Conservation (phyloP, 2,329 filamentous ascomycete species). For the Colletotrichum musae region DNA sequence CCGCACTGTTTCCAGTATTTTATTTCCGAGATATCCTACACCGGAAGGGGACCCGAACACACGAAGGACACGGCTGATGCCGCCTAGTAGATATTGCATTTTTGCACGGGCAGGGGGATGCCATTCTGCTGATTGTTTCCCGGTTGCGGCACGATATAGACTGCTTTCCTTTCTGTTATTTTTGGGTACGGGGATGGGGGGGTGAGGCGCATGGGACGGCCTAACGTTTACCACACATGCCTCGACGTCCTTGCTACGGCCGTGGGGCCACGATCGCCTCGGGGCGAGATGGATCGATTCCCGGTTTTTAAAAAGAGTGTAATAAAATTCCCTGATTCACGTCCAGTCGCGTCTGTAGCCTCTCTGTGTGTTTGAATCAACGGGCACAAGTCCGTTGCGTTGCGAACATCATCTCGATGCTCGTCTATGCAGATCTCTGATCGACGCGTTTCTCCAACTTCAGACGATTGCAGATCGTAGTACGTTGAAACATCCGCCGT, state of each 20-base stretch:
- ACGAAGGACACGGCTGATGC: constrained; percentile 14
- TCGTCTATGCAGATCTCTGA: no score
- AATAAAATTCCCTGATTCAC: constrained; percentile 19
- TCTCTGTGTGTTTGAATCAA: no score
- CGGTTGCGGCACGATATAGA: constrained; percentile 37
- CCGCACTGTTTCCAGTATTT: neutral
- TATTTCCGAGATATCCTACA: constrained; percentile 26
- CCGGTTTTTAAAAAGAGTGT: constrained; percentile 13
- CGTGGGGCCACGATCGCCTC: no score
- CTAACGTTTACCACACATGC: neutral
- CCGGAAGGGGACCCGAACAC: constrained; percentile 8
- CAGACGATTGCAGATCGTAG: no score
- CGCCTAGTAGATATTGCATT: constrained; percentile 23
- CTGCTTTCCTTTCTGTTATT: neutral
- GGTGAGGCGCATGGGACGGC: constrained; percentile 19
- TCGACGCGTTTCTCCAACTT: no score
- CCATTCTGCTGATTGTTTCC: neutral
- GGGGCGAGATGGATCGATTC: no score
- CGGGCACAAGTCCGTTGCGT: no score
- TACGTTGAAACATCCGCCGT: no score
- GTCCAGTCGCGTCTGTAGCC: no score
- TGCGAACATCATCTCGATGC: no score
- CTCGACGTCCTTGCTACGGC: no score
- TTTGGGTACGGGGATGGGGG: neutral
- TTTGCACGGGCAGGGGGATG: constrained; percentile 1